Base-by-base conservation (phyloP, 768 basidiomycete genomes). In the Ephemerocybe angulata region DNA sequence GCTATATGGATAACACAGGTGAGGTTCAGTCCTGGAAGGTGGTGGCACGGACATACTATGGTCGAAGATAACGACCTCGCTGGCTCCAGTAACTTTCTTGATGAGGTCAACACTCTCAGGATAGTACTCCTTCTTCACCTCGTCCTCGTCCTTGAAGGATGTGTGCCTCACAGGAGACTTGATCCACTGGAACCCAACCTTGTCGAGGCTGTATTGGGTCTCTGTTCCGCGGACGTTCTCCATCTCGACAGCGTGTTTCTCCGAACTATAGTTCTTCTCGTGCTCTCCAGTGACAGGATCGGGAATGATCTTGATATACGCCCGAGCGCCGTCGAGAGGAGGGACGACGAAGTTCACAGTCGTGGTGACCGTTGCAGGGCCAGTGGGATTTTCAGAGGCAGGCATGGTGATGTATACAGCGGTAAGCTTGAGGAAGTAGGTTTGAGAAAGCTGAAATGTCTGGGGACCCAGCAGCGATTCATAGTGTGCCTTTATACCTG, bases 81-180 rank as follows among this genome's bases (percentile, higher is more conserved):
- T 79, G 0, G 84, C 84, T 15, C 84, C 83, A 0, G 82, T 83
- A 10, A 82, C 44, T 56, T 77, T 60, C 69, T 85, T 84, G 31
- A 86, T 67, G 30, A 83, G 63, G 60, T 78, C 78, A 19, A 73
- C 69, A 58, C 78, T 79, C 66, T 86, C 84, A 1, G 75, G 72
- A 62, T 85, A 85, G 63, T 86, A 86, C 46, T 79, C 79, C 33
- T 58, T 61, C 61, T 73, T 60, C 41, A 86, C 74, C 33, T 74
- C 76, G 75, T 69, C 10, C 62, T 60, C 52, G 27, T 60, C 40
- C 3, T 17, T 29, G 63, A 85, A 85, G 1, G 74, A 58, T 4
- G 66, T 75, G 55, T 79, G 74, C 52, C 75, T 71, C 1, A 78
- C 65, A 2, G 76, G 63, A 24, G 61, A 57, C 11, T 53, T 46